Conservation (phyloP, 306 rosid species). For the Parietaria judaica region DNA sequence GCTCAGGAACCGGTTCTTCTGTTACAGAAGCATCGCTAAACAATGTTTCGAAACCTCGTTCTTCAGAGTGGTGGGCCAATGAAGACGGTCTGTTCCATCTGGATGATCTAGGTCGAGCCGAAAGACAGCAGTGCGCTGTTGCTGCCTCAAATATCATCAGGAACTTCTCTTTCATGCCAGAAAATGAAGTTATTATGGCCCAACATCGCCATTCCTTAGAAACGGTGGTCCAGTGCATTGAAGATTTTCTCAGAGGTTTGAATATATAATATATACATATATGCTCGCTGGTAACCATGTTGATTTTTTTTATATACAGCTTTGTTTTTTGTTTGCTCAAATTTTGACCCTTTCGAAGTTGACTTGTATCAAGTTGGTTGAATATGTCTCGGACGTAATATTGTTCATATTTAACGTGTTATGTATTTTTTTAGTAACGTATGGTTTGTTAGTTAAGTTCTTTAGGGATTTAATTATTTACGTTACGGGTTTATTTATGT, state of each 20-base stretch:
- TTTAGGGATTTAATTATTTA: too few relatives aligned
- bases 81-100: slow-evolving; percentile 87
- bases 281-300: neutral
- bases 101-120: slow-evolving; percentile 89
- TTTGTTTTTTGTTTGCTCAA: neutral
- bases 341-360: neutral
- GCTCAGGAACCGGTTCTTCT: slow-evolving; percentile 49
- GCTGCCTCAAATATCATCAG: slow-evolving; percentile 88
- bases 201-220: slow-evolving; percentile 89
- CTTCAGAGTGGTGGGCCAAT: slow-evolving; percentile 73
- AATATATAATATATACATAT: neutral
- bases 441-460: too few relatives aligned
- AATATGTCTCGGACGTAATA: neutral
- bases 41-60: slow-evolving; percentile 39
- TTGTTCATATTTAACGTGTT: too few relatives aligned
- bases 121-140: slow-evolving; percentile 86
- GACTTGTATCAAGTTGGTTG: neutral
- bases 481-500: too few relatives aligned
- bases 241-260: slow-evolving; percentile 64
- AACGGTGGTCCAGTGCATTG: slow-evolving; percentile 84
- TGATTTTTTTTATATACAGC: neutral
- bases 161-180: slow-evolving; percentile 98
- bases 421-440: too few relatives aligned
- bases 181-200: slow-evolving; percentile 92
- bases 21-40: slow-evolving; percentile 44